Conservation (phyloP, 352 stramenopile species). For the Plasmopara muralis region DNA sequence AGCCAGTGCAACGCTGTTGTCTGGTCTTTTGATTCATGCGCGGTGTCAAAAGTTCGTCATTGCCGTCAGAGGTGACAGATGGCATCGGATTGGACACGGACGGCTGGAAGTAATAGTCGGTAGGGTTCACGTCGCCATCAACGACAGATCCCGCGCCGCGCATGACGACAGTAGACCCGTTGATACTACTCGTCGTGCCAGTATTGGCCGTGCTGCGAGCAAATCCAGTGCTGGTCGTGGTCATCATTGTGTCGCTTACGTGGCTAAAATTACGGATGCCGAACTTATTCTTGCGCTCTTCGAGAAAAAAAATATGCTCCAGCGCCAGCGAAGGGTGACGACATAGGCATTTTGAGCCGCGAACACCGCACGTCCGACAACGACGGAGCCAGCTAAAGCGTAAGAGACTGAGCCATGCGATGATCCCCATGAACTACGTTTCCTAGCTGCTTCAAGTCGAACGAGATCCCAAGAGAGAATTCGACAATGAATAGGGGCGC, state of each 20-base stretch:
- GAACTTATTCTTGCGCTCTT: slow-evolving; percentile 78
- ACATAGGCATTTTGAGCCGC: slow-evolving; percentile 63
- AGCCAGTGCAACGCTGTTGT: slow-evolving; percentile 4
- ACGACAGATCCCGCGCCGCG: slow-evolving; percentile 22
- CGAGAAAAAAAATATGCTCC: slow-evolving; percentile 76
- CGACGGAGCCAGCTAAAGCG: slow-evolving; percentile 62
- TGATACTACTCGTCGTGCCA: slow-evolving; percentile 14
- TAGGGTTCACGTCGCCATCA: slow-evolving; percentile 32
- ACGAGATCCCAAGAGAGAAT: slow-evolving; percentile 4
- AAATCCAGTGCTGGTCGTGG: slow-evolving; percentile 31
- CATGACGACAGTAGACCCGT: slow-evolving; percentile 33
- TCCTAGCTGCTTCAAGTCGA: not conserved
- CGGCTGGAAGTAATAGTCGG: slow-evolving; percentile 23
- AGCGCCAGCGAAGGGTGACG: slow-evolving; percentile 60
- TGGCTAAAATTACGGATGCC: slow-evolving; percentile 73
- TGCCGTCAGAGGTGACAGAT: slow-evolving; percentile 9
- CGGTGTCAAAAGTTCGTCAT: slow-evolving; percentile 14
- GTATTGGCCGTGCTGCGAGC: slow-evolving; percentile 16
- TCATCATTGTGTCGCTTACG: slow-evolving; percentile 65
- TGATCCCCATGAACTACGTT: slow-evolving; percentile 39
- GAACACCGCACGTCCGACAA: slow-evolving; percentile 55
- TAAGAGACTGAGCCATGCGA: slow-evolving; percentile 53
- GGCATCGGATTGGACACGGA: not conserved
- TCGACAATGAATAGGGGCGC: slow-evolving; percentile 11
- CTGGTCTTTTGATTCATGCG: slow-evolving; percentile 11